Evolutionary conservation across 306 rosid species (phyloP).

Genomic region (Quillaja saponaria): DNA sequence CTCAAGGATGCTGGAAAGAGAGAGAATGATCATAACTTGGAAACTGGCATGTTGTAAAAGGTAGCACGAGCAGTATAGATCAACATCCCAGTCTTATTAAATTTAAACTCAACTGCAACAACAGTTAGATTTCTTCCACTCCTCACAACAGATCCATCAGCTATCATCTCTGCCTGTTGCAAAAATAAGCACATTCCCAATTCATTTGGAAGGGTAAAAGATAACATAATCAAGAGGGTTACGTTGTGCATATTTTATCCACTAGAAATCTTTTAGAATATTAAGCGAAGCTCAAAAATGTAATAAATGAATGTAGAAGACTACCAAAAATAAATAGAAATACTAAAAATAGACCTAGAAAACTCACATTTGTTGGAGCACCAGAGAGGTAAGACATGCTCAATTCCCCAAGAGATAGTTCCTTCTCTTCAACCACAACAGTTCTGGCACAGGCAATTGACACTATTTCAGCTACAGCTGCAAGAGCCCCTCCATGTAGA

Average conservation of each 20-base stretch:
- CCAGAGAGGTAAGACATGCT: conserved; percentile 48
- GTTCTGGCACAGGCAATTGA: conserved; percentile 51
- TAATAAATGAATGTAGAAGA: too few species aligned
- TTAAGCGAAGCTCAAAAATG: too few species aligned
- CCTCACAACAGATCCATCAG: conserved; percentile 61
- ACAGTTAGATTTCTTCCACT: conserved; percentile 75
- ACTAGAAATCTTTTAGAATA: too few species aligned
- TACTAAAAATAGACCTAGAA: too few species aligned
- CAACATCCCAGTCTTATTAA: conserved; percentile 52
- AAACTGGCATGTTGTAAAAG: conserved; percentile 54
- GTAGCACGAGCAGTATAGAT: conserved; percentile 59
- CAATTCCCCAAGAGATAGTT: conserved; percentile 48
- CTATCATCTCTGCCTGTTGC: conserved; percentile 73
- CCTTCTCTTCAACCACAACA: conserved; percentile 42
- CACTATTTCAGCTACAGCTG: conserved; percentile 32
- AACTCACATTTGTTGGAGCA: conserved; percentile 42
- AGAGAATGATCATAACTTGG: conserved; percentile 45
- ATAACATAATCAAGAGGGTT: too few species aligned
- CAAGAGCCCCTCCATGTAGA: conserved; percentile 53
- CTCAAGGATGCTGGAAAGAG: too few species aligned
- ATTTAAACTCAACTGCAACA: conserved; percentile 56
- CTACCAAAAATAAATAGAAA: too few species aligned
- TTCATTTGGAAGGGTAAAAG: too few species aligned
- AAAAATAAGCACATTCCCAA: too few species aligned
- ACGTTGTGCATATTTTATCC: too few species aligned